Conservation (phyloP, 148 eudicot species). For the Fagopyrum tataricum region DNA sequence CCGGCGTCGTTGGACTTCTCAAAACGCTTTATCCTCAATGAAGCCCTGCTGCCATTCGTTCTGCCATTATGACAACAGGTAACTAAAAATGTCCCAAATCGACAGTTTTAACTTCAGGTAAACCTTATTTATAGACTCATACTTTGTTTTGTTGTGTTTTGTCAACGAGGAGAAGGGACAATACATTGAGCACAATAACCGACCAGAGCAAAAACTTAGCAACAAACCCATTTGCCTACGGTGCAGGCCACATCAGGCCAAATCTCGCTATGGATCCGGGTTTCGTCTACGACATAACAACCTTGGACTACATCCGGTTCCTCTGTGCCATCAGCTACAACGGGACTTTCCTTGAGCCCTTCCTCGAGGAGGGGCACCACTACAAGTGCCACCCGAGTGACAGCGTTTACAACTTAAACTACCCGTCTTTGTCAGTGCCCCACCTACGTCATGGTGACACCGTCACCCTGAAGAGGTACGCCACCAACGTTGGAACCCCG, state of each 20-base stretch:
- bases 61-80: conserved; percentile 77
- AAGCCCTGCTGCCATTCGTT: conserved; percentile 60
- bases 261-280: conserved; percentile 59
- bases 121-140: too few species aligned
- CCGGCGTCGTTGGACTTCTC: conserved; percentile 62
- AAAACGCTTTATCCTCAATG: conserved; percentile 52
- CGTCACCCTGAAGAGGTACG: conserved; percentile 33
- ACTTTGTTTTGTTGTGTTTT: background rate
- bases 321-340: conserved; percentile 51
- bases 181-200: conserved; percentile 33
- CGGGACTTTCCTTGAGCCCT: conserved; percentile 19
- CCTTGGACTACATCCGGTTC: conserved; percentile 45
- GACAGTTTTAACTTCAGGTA: too few species aligned
- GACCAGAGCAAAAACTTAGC: conserved; percentile 6
- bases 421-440: conserved; percentile 56
- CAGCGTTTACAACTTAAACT: conserved; percentile 31
- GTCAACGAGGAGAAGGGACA: conserved; percentile 51
- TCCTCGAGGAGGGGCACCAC: conserved; percentile 6
- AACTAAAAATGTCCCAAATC: background rate
- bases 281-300: conserved; percentile 44
- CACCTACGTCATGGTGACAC: conserved; percentile 17
- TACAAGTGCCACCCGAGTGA: conserved; percentile 20
- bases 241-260: conserved; percentile 58
- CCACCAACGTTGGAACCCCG: conserved; percentile 59
- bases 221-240: conserved; percentile 40